Conservation (phyloP, 2,329 filamentous ascomycete genomes). For the Alternaria sp. region DNA sequence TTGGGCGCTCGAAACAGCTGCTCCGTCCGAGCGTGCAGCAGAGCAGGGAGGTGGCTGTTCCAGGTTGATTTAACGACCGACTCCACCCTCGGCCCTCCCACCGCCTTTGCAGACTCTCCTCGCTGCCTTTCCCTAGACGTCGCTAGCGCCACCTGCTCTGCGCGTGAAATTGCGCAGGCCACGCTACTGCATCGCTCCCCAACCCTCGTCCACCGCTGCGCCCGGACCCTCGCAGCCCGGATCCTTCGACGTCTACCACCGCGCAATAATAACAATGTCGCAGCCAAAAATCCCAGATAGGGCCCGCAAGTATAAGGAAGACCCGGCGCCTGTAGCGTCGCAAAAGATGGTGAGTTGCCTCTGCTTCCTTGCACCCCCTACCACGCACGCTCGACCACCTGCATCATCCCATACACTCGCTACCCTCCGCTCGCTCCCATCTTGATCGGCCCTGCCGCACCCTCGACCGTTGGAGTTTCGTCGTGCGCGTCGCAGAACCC, state of each 20-base stretch:
- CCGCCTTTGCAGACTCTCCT: constrained; percentile 18
- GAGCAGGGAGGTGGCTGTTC: constrained; percentile 45
- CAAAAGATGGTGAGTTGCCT: constrained; percentile 52
- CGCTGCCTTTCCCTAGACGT: constrained; percentile 13
- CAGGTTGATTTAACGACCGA: constrained; percentile 48
- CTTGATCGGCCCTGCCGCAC: constrained; percentile 22
- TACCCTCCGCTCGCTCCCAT: constrained; percentile 20
- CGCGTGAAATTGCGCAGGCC: constrained; percentile 47
- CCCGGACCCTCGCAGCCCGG: constrained; percentile 42
- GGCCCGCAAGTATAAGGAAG: constrained; percentile 53
- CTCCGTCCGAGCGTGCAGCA: constrained; percentile 37
- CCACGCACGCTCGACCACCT: constrained; percentile 5
- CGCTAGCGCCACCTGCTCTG: constrained; percentile 23
- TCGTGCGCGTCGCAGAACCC: constrained; percentile 25
- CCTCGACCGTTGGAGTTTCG: constrained; percentile 43
- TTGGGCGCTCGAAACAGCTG: constrained; percentile 34
- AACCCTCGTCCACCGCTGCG: constrained; percentile 37
- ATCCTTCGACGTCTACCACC: constrained; percentile 40
- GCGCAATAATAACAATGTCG: constrained; percentile 51
- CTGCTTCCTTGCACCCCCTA: constrained; percentile 41
- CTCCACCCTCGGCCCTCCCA: constrained; percentile 37
- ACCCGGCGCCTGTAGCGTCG: constrained; percentile 53
- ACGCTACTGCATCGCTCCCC: constrained; percentile 43
- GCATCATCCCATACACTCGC: constrained; percentile 24
- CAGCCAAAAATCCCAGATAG: constrained; percentile 50